Percentiles rank a stretch among this genome's conserved stretches.
Conservation (phyloP, 78 protist genomes). For the Neovahlkampfia damariscottae region DNA sequence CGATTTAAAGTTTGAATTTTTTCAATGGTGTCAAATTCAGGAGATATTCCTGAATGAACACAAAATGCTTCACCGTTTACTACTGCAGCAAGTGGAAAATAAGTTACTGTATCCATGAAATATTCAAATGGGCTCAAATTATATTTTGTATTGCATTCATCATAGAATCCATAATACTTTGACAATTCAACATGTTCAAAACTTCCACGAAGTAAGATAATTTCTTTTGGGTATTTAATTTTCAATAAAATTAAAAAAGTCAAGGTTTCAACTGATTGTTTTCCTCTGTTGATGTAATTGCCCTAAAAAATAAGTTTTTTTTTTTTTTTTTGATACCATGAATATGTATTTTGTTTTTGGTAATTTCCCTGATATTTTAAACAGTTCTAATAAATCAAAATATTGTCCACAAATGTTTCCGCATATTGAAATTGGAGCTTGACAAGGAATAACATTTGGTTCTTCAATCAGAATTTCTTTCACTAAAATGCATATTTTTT, state of each 20-base stretch:
- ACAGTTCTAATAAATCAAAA: slow-evolving; percentile 86
- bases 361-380: slow-evolving; percentile 76
- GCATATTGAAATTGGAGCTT: slow-evolving; percentile 80
- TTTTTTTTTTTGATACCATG: slow-evolving; percentile 43
- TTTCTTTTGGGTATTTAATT: neutral
- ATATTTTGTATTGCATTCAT: slow-evolving; percentile 8
- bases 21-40: slow-evolving; percentile 1
- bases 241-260: neutral
- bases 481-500: neutral
- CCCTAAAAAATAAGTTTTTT: neutral
- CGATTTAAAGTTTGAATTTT: neutral
- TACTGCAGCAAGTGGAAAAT: slow-evolving; percentile 8
- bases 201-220: slow-evolving; percentile 6
- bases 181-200: neutral
- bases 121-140: neutral
- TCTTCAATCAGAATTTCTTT: slow-evolving; percentile 64
- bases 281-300: slow-evolving; percentile 22
- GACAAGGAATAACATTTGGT: slow-evolving; percentile 57
- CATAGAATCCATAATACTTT: slow-evolving; percentile 8
- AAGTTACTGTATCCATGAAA: neutral
- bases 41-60: slow-evolving; percentile 23
- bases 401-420: slow-evolving; percentile 90
- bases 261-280: neutral
- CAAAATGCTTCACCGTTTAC: neutral
- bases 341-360: slow-evolving; percentile 85